These are phyloP conservation scores for Sugiyamaella qingdaonensis DNA, from an alignment of 805 yeast species.

Conservation along the genomic window DNA sequence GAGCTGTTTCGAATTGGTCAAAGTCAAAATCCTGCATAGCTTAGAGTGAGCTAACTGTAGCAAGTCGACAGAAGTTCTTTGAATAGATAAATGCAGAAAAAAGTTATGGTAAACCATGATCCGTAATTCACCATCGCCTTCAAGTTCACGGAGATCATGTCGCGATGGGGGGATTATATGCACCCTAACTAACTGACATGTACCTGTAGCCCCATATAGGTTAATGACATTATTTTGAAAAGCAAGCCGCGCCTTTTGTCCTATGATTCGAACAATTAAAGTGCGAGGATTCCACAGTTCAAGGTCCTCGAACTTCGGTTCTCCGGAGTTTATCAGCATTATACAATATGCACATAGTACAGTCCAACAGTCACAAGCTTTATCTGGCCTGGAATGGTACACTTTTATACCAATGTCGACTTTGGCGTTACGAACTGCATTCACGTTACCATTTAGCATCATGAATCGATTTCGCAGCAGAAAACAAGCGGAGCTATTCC, in stretches of 20 bases:
- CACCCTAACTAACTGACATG: too few species aligned
- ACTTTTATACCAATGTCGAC: conserved; percentile 72
- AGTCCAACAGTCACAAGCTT: conserved; percentile 23
- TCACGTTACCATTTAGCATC: conserved; percentile 78
- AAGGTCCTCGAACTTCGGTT: not conserved
- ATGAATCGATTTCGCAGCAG: conserved; percentile 63
- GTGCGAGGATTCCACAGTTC: conserved; percentile 9
- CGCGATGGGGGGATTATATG: too few species aligned
- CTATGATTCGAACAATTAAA: not conserved
- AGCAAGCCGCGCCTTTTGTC: too few species aligned
- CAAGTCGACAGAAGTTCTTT: too few species aligned
- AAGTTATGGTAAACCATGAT: too few species aligned
- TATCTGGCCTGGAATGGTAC: conserved; percentile 73
- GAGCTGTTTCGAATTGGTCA: not conserved
- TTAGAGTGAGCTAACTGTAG: too few species aligned
- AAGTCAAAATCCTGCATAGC: not conserved
- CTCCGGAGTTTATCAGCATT: conserved; percentile 14
- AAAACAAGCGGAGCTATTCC: conserved; percentile 67
- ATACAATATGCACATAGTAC: conserved; percentile 20
- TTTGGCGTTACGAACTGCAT: conserved; percentile 53
- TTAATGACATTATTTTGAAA: too few species aligned
- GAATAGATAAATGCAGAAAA: too few species aligned
- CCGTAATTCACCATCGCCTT: too few species aligned
- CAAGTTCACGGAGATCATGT: too few species aligned
- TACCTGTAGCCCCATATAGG: too few species aligned